Evolutionary conservation across 495 filamentous ascomycete genomes (phyloP), one percentile per base, ranked within the genome.

Genomic region (Neurospora sp.): DNA sequence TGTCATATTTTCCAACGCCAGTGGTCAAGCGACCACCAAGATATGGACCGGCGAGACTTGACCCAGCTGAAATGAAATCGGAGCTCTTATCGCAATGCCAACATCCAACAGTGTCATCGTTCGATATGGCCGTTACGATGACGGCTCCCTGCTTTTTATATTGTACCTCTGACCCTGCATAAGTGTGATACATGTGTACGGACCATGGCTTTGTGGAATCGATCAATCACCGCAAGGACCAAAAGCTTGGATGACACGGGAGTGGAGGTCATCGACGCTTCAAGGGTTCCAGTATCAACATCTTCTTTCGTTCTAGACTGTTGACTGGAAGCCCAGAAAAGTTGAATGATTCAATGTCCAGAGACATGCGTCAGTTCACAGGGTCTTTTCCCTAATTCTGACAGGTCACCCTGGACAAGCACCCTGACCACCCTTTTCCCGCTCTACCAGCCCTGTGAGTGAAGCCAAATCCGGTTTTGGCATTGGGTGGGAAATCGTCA

Each of bases 391-490:
- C 11, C 48, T 46, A 40, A 69, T 73, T 69, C 72, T 27, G 69
- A 69, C 66, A 35, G 31, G 70, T 53, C 41, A 12, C 14, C 40
- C 27, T 41, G 27, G 40, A 71, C 42, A 41, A 48, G 44, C 44
- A 46, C 48, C 20, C 48, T 53, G 42, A 46, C 70, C 31, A 53
- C 42, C 27, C 27, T 53, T 8, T 38, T 31, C 40, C 22, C 18
- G 18, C 42, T 41, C 40, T 53, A 46, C 20, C 46, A 27, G 48
- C 48, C 48, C 48, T 53, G 48, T 59, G 48, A 27, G 48, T 59
- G 48, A 59, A 27, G 35, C 14, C 69, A 73, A 79, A 79, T 76
- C 78, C 77, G 77, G 79, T 76, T 79, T 81, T 79, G 72, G 75
- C 75, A 80, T 80, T 78, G 79, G 76, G 0, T 66, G 53, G 53